A percentile compares a stretch with the other conserved stretches of the same genome.
Conservation (phyloP, 768 basidiomycete genomes). For the Peribolospora kevripleyi region DNA sequence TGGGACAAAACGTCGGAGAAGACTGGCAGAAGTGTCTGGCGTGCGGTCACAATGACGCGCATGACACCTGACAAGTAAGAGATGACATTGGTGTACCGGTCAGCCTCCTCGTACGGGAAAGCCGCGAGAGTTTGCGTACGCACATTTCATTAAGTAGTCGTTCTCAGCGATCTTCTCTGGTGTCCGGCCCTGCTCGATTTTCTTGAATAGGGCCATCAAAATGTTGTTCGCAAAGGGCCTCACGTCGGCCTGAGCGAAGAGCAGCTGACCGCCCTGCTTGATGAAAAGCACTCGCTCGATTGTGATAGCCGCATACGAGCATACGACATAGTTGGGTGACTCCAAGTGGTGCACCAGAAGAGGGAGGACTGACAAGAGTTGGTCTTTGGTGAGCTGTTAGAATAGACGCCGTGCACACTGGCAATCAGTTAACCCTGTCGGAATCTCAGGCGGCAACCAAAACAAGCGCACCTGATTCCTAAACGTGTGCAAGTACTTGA, state of each 20-base stretch:
- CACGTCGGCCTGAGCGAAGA: slow-evolving; percentile 77
- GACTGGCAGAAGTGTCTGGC: slow-evolving; percentile 44
- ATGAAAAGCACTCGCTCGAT: slow-evolving; percentile 86
- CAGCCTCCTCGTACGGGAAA: not conserved
- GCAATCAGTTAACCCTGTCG: too few species aligned
- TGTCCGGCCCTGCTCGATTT: slow-evolving; percentile 51
- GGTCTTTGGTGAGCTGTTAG: slow-evolving; percentile 62
- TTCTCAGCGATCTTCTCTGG: slow-evolving; percentile 91
- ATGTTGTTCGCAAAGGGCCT: slow-evolving; percentile 55
- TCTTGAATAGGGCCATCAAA: slow-evolving; percentile 38
- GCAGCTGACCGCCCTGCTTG: slow-evolving; percentile 43
- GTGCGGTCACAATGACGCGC: slow-evolving; percentile 75
- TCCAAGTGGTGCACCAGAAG: slow-evolving; percentile 56
- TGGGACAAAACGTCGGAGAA: slow-evolving; percentile 42
- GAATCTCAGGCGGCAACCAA: not conserved
- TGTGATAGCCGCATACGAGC: slow-evolving; percentile 92
- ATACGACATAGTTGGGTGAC: slow-evolving; percentile 70
- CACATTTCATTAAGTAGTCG: slow-evolving; percentile 93
- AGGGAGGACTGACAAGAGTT: slow-evolving; percentile 74
- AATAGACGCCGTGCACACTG: not conserved
- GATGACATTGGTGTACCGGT: not conserved
- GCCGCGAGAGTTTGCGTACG: slow-evolving; percentile 14
- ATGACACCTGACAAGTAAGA: slow-evolving; percentile 43
- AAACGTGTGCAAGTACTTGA: slow-evolving; percentile 83
- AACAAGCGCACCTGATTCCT: slow-evolving; percentile 50